These are phyloP conservation scores for Chloris gayana DNA, from an alignment of 176 grass and related monocot genomes.

Conservation along the genomic window DNA sequence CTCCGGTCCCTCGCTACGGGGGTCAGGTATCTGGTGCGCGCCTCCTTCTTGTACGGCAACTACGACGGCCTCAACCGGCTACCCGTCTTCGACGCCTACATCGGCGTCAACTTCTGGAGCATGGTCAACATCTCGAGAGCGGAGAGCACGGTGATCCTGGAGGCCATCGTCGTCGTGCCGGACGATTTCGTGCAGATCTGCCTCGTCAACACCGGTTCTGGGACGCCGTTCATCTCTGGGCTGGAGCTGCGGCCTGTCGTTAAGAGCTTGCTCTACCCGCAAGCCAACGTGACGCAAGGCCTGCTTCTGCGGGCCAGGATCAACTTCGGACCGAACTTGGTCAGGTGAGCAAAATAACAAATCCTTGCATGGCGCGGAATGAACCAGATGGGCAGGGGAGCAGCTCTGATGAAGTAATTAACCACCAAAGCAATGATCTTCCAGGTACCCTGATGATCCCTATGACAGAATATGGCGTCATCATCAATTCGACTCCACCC, in stretches of 20 bases:
- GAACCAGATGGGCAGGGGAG: no score
- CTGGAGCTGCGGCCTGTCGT: conserved; percentile 57
- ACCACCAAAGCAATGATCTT: conserved; percentile 34
- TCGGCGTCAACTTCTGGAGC: no score
- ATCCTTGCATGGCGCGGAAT: no score
- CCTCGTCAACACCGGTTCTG: conserved; percentile 48
- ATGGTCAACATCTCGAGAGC: conserved; percentile 40
- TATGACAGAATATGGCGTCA: background rate
- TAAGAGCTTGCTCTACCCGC: conserved; percentile 29
- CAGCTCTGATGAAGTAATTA: no score
- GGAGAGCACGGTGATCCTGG: accelerated
- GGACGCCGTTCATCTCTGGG: conserved; percentile 70
- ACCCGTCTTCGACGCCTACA: no score
- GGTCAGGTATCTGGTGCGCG: no score
- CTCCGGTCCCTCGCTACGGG: no score
- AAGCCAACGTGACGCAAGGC: conserved; percentile 6
- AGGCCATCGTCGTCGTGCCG: conserved; percentile 30
- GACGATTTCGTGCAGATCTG: conserved; percentile 49
- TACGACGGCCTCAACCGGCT: no score
- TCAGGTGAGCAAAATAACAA: conserved; percentile 37
- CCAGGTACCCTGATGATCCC: conserved; percentile 6
- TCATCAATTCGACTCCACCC: background rate
- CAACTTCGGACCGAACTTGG: conserved; percentile 23
- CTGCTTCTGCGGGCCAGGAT: conserved; percentile 19
- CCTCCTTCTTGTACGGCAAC: no score